Percentiles rank a stretch among this genome's conserved stretches.
Evolutionary conservation across 148 eudicot genomes (phyloP).

Genomic region (Polygonum maritimum): DNA sequence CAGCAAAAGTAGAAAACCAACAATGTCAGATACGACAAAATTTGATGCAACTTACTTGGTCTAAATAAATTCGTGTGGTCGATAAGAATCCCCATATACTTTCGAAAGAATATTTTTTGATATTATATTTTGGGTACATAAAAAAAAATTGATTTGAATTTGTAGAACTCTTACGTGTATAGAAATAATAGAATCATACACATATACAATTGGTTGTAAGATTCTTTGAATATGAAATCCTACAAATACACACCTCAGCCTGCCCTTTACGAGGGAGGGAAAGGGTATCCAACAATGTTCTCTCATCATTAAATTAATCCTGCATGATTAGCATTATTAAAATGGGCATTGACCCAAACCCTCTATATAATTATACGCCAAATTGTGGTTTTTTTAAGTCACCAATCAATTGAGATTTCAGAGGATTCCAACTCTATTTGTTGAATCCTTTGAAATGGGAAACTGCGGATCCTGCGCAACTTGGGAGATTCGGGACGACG

Average conservation of each 20-base stretch:
- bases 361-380: background rate
- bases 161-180: no score
- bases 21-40: no score
- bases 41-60: no score
- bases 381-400: background rate
- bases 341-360: background rate
- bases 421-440: background rate
- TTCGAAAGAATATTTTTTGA: no score
- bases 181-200: no score
- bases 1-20: no score
- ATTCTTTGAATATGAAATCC: background rate
- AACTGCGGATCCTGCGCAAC: background rate
- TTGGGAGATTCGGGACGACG: background rate
- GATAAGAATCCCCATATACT: no score
- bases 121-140: no score
- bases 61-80: no score
- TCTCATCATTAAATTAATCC: background rate
- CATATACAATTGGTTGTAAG: background rate
- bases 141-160: no score
- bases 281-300: background rate
- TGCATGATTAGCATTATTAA: background rate
- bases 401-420: background rate
- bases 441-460: background rate
- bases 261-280: background rate
- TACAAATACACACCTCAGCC: constrained; percentile 2